Evolutionary conservation across 2,329 filamentous ascomycete genomes (phyloP), one percentile per base, ranked within the genome.

Genomic region (Cladosporium sp.): DNA sequence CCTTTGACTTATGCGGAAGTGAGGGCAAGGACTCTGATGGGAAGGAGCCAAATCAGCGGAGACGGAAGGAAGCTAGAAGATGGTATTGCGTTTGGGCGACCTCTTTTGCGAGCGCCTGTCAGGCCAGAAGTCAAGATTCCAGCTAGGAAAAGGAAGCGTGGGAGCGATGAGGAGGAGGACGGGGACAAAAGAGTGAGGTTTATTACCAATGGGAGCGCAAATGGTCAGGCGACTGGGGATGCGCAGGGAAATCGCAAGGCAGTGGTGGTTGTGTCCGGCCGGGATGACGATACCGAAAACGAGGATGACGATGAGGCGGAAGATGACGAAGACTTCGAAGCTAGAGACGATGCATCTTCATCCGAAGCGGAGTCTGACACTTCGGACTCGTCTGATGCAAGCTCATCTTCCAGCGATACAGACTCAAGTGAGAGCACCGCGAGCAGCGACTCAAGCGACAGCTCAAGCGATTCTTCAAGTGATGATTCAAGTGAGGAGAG

Each of bases 31-130:
- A 83, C 84, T 55, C 75, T 95, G 10, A 86, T 84, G 58, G 92
- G 93, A 24, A 84, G 93, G 48, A 79, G 88, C 62, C 92, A 97
- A 71, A 95, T 97, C 54, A 85, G 88, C 0, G 67, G 76, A 1
- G 88, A 90, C 70, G 92, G 93, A 3, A 87, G 81, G 63, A 91
- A 92, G 69, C 79, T 97, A 5, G 81, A 94, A 10, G 93, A 97
- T 70, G 92, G 93, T 3, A 78, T 96, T 19, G 83, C 91, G 0
- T 96, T 93, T 70, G 92, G 93, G 2, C 83, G 82, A 60, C 69
- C 75, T 0, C 78, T 79, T 19, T 36, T 61, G 22, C 83, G 82
- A 60, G 69, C 74, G 0, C 78, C 79, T 12, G 50, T 61, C 8
- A 63, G 68, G 45, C 66, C 67, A 9, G 74, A 78, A n/a, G 76